These are phyloP conservation scores for Raphanus hybrid DNA, from an alignment of 441 rosid genomes.

Conservation along the genomic window DNA sequence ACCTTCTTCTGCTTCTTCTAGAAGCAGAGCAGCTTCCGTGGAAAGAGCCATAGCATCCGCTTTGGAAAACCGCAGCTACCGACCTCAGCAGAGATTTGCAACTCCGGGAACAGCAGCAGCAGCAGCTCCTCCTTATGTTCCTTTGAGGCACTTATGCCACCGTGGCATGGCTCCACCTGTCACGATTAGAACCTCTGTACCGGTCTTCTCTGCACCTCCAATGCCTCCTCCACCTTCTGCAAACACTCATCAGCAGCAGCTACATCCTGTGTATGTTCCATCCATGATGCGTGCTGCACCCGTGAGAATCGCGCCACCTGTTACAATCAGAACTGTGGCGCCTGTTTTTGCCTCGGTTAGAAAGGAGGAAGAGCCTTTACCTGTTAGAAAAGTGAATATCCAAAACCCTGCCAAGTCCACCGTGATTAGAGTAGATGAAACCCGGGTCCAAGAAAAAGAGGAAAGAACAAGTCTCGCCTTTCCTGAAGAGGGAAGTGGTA, in stretches of 20 bases:
- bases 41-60: constrained; percentile 39
- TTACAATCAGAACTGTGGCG: constrained; percentile 72
- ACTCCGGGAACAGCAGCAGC: constrained; percentile 65
- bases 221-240: constrained; percentile 60
- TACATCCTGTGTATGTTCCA: constrained; percentile 42
- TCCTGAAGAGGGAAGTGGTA: constrained; percentile 19
- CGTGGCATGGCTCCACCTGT: constrained; percentile 85
- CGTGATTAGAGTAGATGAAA: constrained; percentile 21
- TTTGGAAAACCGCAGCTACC: constrained; percentile 52
- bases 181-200: constrained; percentile 78
- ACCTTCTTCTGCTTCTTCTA: constrained; percentile 52
- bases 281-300: constrained; percentile 54
- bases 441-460: constrained; percentile 21
- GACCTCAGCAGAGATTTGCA: constrained; percentile 64
- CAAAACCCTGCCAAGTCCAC: constrained; percentile 34
- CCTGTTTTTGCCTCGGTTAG: constrained; percentile 63
- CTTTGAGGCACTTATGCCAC: constrained; percentile 70
- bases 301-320: constrained; percentile 68
- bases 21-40: constrained; percentile 52
- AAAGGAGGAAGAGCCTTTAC: constrained; percentile 45
- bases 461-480: constrained; percentile 11
- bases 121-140: constrained; percentile 66
- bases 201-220: constrained; percentile 93
- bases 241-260: constrained; percentile 32
- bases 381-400: constrained; percentile 44